Percentiles rank a stretch among this genome's conserved stretches.
These are phyloP conservation scores for Eudorina sp. DNA, from an alignment of 139 green algal species.

Conservation along the genomic window DNA sequence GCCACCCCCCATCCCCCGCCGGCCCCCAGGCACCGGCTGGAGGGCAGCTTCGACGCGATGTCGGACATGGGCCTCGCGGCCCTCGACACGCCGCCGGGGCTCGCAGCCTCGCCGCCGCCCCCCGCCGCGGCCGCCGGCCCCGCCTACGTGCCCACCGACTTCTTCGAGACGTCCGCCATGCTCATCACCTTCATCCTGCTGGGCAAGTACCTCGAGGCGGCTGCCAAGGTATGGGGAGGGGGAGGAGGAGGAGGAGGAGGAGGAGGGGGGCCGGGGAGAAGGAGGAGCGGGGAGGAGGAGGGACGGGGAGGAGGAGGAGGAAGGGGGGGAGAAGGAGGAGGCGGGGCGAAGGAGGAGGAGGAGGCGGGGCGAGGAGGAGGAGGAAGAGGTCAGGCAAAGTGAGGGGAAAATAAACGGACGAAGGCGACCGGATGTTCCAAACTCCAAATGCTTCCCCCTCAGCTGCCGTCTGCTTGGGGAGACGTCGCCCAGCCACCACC, in stretches of 20 bases:
- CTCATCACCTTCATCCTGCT: constrained; percentile 97
- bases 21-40: constrained; percentile 5
- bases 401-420: background rate
- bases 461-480: too few relatives aligned
- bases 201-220: constrained; percentile 91
- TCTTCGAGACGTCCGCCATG: constrained; percentile 98
- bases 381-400: too few relatives aligned
- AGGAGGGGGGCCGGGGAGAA: too few relatives aligned
- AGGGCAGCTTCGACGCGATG: background rate
- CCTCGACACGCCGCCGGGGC: background rate
- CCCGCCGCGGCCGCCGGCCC: constrained; percentile 19
- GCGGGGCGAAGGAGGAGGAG: background rate
- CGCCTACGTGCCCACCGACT: constrained; percentile 87
- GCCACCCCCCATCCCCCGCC: background rate
- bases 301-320: too few relatives aligned
- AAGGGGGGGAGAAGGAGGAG: background rate
- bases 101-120: background rate
- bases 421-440: too few relatives aligned
- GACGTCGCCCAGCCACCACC: too few relatives aligned
- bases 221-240: constrained; percentile 58
- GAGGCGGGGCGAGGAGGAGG: background rate
- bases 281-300: background rate
- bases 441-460: too few relatives aligned
- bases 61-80: background rate
- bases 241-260: too few relatives aligned